phyloP scores from a whole-genome alignment of 2,329 filamentous ascomycete genomes.

The Lachnellula subtilissima region DNA sequence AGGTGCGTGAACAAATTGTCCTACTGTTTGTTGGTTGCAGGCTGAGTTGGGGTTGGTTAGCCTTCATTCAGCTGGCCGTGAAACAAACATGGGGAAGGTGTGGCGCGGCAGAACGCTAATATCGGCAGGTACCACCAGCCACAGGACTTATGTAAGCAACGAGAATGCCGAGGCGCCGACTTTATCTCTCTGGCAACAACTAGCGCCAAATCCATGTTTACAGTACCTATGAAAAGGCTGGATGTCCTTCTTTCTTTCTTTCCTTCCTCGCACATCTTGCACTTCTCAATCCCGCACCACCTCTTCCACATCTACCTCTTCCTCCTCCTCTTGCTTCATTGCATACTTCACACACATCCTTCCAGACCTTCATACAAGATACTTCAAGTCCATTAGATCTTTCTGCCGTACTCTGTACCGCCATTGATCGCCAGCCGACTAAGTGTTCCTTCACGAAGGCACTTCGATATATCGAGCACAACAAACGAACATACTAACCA shows the following conservation, averaged over 20 bases:
- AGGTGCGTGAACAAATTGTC: too few relatives aligned
- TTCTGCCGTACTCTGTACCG: constrained; percentile 36
- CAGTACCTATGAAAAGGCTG: not conserved
- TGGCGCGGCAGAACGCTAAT: not conserved
- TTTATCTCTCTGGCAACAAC: not conserved
- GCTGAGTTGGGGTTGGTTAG: not conserved
- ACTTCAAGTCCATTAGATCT: constrained; percentile 42
- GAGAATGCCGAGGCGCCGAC: too few relatives aligned
- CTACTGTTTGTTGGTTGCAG: not conserved
- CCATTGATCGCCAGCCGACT: constrained; percentile 47
- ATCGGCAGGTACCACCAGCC: not conserved
- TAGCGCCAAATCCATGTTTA: not conserved
- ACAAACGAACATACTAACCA: constrained; percentile 43
- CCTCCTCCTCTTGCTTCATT: constrained; percentile 21
- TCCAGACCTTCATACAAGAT: constrained; percentile 25
- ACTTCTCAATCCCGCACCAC: constrained; percentile 27
- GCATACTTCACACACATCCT: constrained; percentile 12
- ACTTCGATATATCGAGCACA: constrained; percentile 46
- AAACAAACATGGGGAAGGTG: too few relatives aligned
- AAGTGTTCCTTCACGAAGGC: constrained; percentile 40
- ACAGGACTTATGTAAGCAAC: too few relatives aligned
- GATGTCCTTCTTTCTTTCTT: constrained; percentile 20
- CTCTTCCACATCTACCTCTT: constrained; percentile 30
- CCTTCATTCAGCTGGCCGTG: too few relatives aligned
- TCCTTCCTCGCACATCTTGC: constrained; percentile 28